A percentile compares a stretch with the other conserved stretches of the same genome.
These are phyloP conservation scores for Xylariaceae sp. DNA, from an alignment of 2,329 filamentous ascomycete genomes.

Conservation along the genomic window DNA sequence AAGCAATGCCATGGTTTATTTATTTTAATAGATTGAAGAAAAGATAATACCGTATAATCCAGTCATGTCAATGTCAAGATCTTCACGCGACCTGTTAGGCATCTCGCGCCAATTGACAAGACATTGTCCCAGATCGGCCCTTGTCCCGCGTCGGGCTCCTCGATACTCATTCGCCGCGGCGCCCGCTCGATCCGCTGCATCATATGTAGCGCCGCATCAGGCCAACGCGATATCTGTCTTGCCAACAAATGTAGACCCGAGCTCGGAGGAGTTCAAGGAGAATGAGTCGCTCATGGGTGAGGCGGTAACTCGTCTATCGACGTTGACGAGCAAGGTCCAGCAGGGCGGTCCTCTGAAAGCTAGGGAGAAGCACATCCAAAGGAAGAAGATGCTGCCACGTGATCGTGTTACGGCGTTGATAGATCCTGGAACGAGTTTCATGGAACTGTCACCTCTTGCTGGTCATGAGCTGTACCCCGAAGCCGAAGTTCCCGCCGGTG, in stretches of 20 bases:
- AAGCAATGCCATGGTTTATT: background rate
- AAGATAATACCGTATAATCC: slow-evolving; percentile 1
- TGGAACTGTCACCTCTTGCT: slow-evolving; percentile 90
- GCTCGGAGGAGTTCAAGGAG: slow-evolving; percentile 72
- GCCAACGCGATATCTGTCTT: slow-evolving; percentile 77
- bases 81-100: slow-evolving; percentile 41
- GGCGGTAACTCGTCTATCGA: slow-evolving; percentile 62
- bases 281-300: slow-evolving; percentile 75
- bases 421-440: slow-evolving; percentile 82
- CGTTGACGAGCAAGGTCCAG: slow-evolving; percentile 65
- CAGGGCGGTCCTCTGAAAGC: slow-evolving; percentile 77
- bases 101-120: slow-evolving; percentile 41
- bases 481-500: slow-evolving; percentile 81
- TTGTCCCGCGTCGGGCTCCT: slow-evolving; percentile 28
- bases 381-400: slow-evolving; percentile 90
- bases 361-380: slow-evolving; percentile 75
- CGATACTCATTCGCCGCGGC: slow-evolving; percentile 17
- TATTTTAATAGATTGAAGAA: background rate
- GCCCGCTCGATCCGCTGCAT: slow-evolving; percentile 50
- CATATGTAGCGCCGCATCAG: slow-evolving; percentile 75
- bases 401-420: slow-evolving; percentile 83
- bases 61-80: slow-evolving; percentile 45
- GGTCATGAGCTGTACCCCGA: slow-evolving; percentile 80
- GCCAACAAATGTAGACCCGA: slow-evolving; percentile 68
- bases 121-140: slow-evolving; percentile 31